Conservation (phyloP, 208 protist genomes). For the Phytomonas sp. region DNA sequence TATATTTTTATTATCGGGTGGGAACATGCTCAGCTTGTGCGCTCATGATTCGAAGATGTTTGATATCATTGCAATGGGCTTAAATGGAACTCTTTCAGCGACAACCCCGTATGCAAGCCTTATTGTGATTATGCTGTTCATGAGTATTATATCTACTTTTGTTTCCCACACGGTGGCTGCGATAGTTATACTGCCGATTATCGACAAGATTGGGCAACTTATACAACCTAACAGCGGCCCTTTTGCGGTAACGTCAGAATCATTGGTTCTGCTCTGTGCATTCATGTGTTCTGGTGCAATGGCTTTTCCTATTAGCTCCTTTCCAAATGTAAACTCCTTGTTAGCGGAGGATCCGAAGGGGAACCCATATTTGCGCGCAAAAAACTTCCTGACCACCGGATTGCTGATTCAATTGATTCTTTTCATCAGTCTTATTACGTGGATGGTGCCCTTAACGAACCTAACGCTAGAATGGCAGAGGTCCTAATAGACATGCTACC, state of each 20-base stretch:
- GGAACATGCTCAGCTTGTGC: constrained; percentile 90
- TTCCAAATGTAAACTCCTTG: constrained; percentile 92
- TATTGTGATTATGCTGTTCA: constrained; percentile 43
- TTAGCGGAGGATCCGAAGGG: constrained; percentile 82
- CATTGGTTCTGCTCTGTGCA: constrained; percentile 74
- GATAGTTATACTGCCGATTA: constrained; percentile 90
- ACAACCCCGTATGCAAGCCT: constrained; percentile 62
- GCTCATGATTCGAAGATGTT: constrained; percentile 81
- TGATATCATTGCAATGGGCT: constrained; percentile 60
- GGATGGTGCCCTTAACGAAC: constrained; percentile 82
- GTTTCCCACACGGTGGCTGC: constrained; percentile 92
- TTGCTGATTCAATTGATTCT: constrained; percentile 66
- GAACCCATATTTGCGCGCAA: constrained; percentile 76
- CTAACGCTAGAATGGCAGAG: constrained; percentile 28
- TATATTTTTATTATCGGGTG: constrained; percentile 89
- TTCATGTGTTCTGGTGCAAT: constrained; percentile 89
- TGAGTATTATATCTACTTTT: constrained; percentile 83
- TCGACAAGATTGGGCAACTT: constrained; percentile 82
- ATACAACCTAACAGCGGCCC: constrained; percentile 46
- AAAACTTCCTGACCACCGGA: constrained; percentile 85
- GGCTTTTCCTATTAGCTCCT: constrained; percentile 92
- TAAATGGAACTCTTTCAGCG: constrained; percentile 49
- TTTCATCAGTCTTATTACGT: constrained; percentile 55
- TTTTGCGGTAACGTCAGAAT: constrained; percentile 57
- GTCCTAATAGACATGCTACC: background rate